Base-by-base conservation (phyloP, 1,139 yeast genomes). In the Debaryomyces nepalensis region DNA sequence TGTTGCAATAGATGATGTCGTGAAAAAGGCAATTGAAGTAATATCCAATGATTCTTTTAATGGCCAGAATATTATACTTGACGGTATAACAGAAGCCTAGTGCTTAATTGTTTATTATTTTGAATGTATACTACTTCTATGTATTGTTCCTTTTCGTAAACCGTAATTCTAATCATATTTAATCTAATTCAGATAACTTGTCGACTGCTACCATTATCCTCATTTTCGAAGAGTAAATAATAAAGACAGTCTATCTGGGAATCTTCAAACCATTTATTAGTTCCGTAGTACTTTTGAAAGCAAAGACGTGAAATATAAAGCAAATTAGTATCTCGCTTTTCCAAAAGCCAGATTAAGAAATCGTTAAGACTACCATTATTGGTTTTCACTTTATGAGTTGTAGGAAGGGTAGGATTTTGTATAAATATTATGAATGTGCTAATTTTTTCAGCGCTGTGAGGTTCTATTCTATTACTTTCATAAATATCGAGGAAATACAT, bases 31-130 rank as follows among this genome's bases (percentile, higher is more conserved):
- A 1, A 42, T 65, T 1, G 58, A 61, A 1, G 58, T 72, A 2
- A 46, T 77, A 6, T 44, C 45, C 5, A 64, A 69, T 44, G 61
- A 60, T 10, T 42, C 55, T 6, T 49, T 70, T 2, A 75, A 75
- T 41, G 82, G 82, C 0, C 59, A 73, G 48, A 67, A 70, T 45
- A 43, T 71, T 1, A 54, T 58, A 2, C 52, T 65, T 51, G 40
- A 27, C 14, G 33, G 40, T 10, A 10, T n/a, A n/a, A n/a, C n/a
- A n/a, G n/a, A n/a, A n/a, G n/a, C n/a, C n/a, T n/a, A n/a, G n/a
- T n/a, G n/a, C n/a, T n/a, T n/a, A n/a, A n/a, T n/a, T n/a, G n/a
- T n/a, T n/a, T n/a, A n/a, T n/a, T n/a, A n/a, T n/a, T n/a, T n/a
- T n/a, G n/a, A n/a, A n/a, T n/a, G n/a, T n/a, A n/a, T n/a, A n/a